These are phyloP conservation scores for Fusarium annulatum DNA, from an alignment of 2,329 filamentous ascomycete genomes.

Conservation along the genomic window DNA sequence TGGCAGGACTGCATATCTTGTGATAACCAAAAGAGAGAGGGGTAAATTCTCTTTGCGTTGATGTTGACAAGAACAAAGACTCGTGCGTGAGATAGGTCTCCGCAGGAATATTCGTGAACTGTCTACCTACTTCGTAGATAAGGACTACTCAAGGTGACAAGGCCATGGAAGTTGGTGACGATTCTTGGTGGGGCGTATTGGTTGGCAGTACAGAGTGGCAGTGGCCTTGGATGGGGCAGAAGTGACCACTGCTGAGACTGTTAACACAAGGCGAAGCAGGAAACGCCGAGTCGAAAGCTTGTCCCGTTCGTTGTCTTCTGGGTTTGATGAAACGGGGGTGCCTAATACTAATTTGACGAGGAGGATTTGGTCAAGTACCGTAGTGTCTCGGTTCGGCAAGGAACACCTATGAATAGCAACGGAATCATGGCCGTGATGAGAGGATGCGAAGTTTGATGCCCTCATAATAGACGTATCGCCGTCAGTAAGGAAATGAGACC, in stretches of 20 bases:
- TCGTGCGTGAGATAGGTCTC: neutral
- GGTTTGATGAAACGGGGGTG: neutral
- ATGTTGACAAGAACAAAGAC: neutral
- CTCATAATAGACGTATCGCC: neutral
- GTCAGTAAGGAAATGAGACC: constrained; percentile 10
- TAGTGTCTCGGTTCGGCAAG: constrained; percentile 10
- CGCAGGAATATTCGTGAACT: neutral
- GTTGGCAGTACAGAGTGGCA: constrained; percentile 1
- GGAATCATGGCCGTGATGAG: constrained; percentile 12
- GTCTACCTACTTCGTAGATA: neutral
- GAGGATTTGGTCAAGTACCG: neutral
- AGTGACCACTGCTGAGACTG: constrained; percentile 13
- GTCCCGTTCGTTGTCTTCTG: constrained; percentile 1
- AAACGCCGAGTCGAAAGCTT: constrained; percentile 20
- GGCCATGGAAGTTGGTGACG: constrained; percentile 27
- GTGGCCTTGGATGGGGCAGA: constrained; percentile 13
- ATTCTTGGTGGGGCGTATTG: constrained; percentile 25
- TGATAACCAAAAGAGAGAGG: neutral
- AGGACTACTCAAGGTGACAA: neutral
- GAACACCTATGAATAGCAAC: constrained; percentile 20
- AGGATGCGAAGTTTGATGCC: neutral
- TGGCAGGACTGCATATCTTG: constrained; percentile 2
- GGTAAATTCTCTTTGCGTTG: neutral
- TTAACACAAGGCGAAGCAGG: constrained; percentile 30
- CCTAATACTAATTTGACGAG: constrained; percentile 10